Base-by-base conservation (phyloP, 805 yeast species). In the Candida yuanshanica region DNA sequence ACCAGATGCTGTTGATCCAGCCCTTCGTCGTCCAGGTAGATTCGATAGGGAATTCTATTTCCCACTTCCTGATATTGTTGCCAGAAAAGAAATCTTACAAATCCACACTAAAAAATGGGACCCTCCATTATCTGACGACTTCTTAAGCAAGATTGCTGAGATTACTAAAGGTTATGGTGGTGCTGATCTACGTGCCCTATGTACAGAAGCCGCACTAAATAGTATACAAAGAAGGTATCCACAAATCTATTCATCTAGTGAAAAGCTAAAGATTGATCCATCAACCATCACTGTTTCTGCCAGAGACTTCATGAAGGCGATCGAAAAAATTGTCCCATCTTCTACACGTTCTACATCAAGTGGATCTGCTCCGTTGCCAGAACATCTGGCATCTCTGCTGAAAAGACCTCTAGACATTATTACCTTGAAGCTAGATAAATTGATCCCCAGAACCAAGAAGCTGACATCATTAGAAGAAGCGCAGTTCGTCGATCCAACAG, bases 1-100 rank as follows among this genome's bases (percentile, higher is more conserved):
- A 56, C 99, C 99, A 0, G 98, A 93, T 64, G 85, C 97, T 0
- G 86, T 93, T n/a, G 99, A 93, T 63, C 97, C 99, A 1, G 99
- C 99, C 0, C 70, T 93, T 44, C 75, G 99, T 56, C 75, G 99
- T 53, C 99, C 99, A 0, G 99, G 99, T 2, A 74, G 99, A 61
- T 93, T 93, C 56, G 99, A 93, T 60, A 75, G 99, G 49, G 99
- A 93, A 59, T 93, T 93, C 60, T 93, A 86, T 62, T 93, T 93
- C 69, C 95, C 98, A 5, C 67, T 93, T 41, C 99, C 99, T 1
- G 95, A 88, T 56, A 53, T 75, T 5, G 74, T 75, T 23, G 88
- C 96, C 4, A 74, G 99, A 49, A 75, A 75, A 45, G 80, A 83
- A 48, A 93, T 93, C 45, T 64, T 93, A 33, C 64, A 74, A 39